Base-by-base conservation (phyloP, 2,329 filamentous ascomycete species). In the Neonectria neomacrospora region DNA sequence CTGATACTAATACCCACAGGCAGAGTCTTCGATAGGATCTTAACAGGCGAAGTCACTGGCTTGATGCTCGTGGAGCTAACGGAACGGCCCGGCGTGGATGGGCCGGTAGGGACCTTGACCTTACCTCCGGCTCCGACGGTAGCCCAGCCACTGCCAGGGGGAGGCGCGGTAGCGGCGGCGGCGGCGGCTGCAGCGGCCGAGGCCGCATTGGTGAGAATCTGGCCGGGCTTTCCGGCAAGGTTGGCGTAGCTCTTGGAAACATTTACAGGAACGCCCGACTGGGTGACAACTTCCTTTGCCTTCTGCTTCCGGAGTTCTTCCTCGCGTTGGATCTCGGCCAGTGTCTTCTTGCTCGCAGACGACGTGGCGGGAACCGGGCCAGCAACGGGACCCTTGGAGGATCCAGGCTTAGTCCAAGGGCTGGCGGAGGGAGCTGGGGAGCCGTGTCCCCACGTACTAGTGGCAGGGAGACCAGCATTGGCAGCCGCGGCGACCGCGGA, bases 321-420 rank as follows among this genome's bases (percentile, higher is more conserved):
- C 80, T 99, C 96, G 67, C 94, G 94, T 77, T 98, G 96, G 63
- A 99, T 98, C 70, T 98, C 95, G 23, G 94, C 93, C 47, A 98
- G 84, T 0, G 94, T 97, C 86, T 97, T 97, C 83, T 96, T 96
- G 80, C 81, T 77, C 72, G 80, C 67, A 10, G 73, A 54, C 1
- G 77, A 55, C 14, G 61, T 56, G 12, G 71, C 51, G 10, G 61
- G 57, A 3, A 74, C 71, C 1, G 73, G 64, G 6, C 68, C 70
- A 28, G 73, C 65, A 5, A 71, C 61, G 23, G 71, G 61, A 22
- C 69, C 74, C 75, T 87, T 88, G 45, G 75, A 72, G 3, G 82
- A 79, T 1, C 81, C 79, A 3, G 90, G 88, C 78, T 92, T 93
- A 18, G 85, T 80, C 91, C 91, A 93, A 0, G 90, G 88, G 72